Conservation (phyloP, 176 grass and related monocot species). For the Oryza coarctata region DNA sequence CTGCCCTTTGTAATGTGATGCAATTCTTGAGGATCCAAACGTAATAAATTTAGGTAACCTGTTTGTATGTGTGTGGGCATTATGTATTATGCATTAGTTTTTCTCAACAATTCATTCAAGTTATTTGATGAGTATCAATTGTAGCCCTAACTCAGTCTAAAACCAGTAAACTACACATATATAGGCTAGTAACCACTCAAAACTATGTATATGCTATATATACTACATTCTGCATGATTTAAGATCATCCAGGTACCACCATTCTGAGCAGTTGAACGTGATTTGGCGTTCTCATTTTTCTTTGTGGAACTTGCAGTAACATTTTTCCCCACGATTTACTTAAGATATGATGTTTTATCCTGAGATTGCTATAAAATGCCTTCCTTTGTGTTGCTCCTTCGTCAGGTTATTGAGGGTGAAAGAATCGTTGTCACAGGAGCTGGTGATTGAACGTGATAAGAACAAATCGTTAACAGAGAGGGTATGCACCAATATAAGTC, state of each 20-base stretch:
- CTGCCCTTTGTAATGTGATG: not conserved
- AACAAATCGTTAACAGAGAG: conserved; percentile 70
- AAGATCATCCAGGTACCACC: not conserved
- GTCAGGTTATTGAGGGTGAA: conserved; percentile 65
- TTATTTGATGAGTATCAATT: not conserved
- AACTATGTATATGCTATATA: not conserved
- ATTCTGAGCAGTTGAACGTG: not conserved
- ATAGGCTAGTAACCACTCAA: not conserved
- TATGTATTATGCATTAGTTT: not conserved
- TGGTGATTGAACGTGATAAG: conserved; percentile 66
- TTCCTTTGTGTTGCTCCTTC: conserved; percentile 37
- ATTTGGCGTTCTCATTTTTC: not conserved
- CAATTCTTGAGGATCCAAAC: conserved; percentile 6
- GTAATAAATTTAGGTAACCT: not conserved
- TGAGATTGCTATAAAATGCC: not conserved
- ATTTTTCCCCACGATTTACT: not conserved
- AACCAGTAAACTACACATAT: not conserved
- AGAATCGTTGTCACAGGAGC: conserved; percentile 53
- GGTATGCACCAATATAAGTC: conserved; percentile 40
- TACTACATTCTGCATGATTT: not conserved
- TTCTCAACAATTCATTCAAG: not conserved
- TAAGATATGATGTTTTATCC: conserved; percentile 12
- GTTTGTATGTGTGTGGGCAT: not conserved
- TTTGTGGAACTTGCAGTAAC: not conserved
- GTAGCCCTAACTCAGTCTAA: not conserved